A percentile compares a stretch with the other conserved stretches of the same genome.
These are phyloP conservation scores for Solanum pennellii DNA, from an alignment of 257 asterid species.

Conservation along the genomic window DNA sequence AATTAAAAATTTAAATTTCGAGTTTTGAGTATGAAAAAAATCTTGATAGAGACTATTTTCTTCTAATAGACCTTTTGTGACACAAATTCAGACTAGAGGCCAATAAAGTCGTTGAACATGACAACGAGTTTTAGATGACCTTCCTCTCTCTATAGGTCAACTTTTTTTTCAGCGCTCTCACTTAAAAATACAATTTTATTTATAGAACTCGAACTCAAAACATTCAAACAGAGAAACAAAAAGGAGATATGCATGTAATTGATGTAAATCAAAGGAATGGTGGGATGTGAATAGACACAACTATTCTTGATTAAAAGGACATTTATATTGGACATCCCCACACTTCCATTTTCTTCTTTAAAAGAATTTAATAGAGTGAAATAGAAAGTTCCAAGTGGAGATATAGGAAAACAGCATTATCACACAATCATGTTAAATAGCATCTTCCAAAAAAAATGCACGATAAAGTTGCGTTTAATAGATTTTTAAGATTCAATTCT, in stretches of 20 bases:
- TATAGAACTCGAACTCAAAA: neutral
- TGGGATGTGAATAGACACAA: neutral
- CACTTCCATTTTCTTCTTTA: neutral
- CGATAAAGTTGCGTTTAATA: neutral
- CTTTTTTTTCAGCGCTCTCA: neutral
- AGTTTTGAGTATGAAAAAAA: neutral
- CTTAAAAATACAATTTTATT: neutral
- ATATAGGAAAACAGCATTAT: neutral
- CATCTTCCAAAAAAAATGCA: no score
- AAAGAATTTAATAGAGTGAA: neutral
- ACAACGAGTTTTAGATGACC: neutral
- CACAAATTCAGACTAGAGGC: neutral
- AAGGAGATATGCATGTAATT: neutral
- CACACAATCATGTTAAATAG: neutral
- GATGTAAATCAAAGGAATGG: neutral
- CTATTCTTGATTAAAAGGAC: neutral
- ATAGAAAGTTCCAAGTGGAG: neutral
- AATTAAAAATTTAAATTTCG: accelerated
- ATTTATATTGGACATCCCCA: neutral
- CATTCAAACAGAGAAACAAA: neutral
- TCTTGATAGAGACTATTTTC: neutral
- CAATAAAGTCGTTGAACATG: neutral
- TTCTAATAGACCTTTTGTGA: neutral
- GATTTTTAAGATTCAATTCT: neutral
- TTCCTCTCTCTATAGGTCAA: neutral